Percentiles rank a stretch among this genome's conserved stretches.
phyloP scores from a whole-genome alignment of 805 yeast genomes.

The Nakazawaea ambrosiae region DNA sequence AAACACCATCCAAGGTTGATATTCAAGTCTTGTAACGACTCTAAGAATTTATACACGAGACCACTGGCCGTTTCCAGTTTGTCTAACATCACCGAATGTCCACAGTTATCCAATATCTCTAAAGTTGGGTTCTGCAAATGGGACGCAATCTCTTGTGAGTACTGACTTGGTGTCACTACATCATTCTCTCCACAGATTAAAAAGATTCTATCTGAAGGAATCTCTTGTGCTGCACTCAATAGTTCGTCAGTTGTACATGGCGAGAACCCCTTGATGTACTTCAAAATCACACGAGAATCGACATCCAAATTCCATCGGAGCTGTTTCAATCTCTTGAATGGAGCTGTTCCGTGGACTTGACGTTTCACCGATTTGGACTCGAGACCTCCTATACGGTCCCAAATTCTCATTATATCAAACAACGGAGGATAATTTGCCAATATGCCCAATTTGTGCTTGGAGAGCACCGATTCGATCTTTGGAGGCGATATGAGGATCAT shows the following conservation, averaged over 20 bases:
- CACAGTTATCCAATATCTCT: conserved; percentile 40
- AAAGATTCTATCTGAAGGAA: conserved; percentile 38
- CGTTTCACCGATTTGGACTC: conserved; percentile 53
- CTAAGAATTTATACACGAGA: conserved; percentile 49
- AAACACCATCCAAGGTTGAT: conserved; percentile 69
- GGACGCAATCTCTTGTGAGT: conserved; percentile 24
- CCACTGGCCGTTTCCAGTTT: conserved; percentile 63
- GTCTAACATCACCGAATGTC: conserved; percentile 59
- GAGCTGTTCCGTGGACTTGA: conserved; percentile 32
- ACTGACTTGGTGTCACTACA: conserved; percentile 40
- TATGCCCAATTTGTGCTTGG: conserved; percentile 19
- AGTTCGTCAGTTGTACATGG: conserved; percentile 39
- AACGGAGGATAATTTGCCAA: conserved; percentile 34
- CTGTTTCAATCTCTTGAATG: conserved; percentile 45
- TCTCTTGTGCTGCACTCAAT: conserved; percentile 27
- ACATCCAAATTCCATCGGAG: conserved; percentile 68
- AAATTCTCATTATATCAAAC: conserved; percentile 47
- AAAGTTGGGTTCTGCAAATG: conserved; percentile 24
- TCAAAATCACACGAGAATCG: conserved; percentile 43
- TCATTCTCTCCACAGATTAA: conserved; percentile 57
- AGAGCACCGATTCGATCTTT: conserved; percentile 13
- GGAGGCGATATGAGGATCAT: conserved; percentile 45
- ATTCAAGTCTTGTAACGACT: conserved; percentile 39
- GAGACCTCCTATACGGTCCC: conserved; percentile 60
- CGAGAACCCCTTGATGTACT: conserved; percentile 44